Evolutionary conservation across 352 stramenopile genomes (phyloP).

Genomic region (Phytophthora gonapodyides): DNA sequence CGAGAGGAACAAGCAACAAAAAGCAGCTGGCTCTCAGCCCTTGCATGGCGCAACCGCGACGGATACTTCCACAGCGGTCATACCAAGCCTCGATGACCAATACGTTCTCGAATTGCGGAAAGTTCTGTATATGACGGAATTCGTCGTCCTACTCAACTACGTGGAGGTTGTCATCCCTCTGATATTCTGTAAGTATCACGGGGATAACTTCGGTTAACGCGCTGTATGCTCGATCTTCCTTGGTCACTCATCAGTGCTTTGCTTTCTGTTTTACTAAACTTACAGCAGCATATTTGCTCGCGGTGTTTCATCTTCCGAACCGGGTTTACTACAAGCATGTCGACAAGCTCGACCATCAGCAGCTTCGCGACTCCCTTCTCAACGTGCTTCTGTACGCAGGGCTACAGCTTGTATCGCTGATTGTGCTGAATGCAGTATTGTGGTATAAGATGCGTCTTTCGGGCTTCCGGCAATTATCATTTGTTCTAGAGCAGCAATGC

Average conservation of each 20-base stretch:
- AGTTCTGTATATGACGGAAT: constrained; percentile 27
- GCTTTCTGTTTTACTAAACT: neutral
- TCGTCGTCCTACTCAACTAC: constrained; percentile 27
- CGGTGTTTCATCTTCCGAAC: constrained; percentile 34
- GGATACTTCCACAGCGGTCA: neutral
- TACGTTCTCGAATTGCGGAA: constrained; percentile 15
- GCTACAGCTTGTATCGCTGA: constrained; percentile 13
- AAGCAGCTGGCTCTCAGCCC: too few relatives aligned
- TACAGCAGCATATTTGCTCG: constrained; percentile 24
- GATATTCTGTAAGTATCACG: constrained; percentile 20
- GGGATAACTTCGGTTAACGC: neutral
- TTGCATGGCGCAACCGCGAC: neutral
- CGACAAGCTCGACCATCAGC: neutral
- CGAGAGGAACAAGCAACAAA: too few relatives aligned
- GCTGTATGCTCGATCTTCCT: neutral
- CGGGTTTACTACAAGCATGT: constrained; percentile 33
- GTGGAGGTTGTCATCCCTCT: constrained; percentile 28
- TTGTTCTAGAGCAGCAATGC: constrained; percentile 19
- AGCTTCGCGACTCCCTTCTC: constrained; percentile 4
- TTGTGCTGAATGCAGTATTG: constrained; percentile 8
- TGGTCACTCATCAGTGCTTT: neutral
- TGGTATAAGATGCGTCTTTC: constrained; percentile 9
- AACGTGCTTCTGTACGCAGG: constrained; percentile 15
- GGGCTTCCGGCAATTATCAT: constrained; percentile 11
- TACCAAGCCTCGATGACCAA: constrained; percentile 1